Percentiles rank a stretch among this genome's conserved stretches.
phyloP scores from a whole-genome alignment of 352 stramenopile species.

The Lagenidium sp. region DNA sequence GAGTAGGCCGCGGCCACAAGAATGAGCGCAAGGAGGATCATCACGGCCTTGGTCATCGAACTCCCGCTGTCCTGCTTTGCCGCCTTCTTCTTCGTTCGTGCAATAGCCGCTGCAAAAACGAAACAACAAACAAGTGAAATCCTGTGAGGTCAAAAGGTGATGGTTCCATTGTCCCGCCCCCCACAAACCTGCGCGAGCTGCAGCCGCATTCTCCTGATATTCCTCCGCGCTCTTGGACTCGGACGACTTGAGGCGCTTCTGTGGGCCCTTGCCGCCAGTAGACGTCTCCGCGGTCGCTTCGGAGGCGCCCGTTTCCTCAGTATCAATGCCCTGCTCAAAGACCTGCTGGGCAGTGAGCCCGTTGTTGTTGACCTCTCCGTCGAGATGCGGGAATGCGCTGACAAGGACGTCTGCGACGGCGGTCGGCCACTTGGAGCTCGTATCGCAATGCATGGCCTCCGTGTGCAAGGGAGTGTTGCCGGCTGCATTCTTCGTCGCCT shows the following conservation, averaged over 20 bases:
- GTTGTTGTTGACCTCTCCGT: conserved; percentile 38
- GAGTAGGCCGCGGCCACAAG: conserved; percentile 10
- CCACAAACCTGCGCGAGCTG: conserved; percentile 38
- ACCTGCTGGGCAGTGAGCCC: conserved; percentile 50
- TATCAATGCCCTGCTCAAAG: conserved; percentile 56
- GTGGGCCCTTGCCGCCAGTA: conserved; percentile 4
- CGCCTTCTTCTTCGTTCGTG: conserved; percentile 59
- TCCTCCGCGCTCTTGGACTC: conserved; percentile 15
- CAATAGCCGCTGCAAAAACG: conserved; percentile 39
- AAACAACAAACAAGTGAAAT: too few relatives aligned
- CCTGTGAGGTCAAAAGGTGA: too few relatives aligned
- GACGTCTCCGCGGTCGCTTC: conserved; percentile 1
- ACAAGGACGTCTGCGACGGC: conserved; percentile 27
- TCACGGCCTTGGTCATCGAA: conserved; percentile 4
- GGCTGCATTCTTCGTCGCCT: conserved; percentile 39
- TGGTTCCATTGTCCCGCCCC: not conserved
- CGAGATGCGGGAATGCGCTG: conserved; percentile 46
- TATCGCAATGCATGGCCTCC: conserved; percentile 69
- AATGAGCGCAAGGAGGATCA: not conserved
- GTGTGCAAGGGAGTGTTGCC: conserved; percentile 63
- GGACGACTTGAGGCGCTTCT: conserved; percentile 4
- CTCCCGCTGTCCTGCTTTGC: conserved; percentile 22
- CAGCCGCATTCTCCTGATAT: conserved; percentile 33
- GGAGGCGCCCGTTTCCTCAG: conserved; percentile 26
- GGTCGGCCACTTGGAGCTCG: conserved; percentile 41